These are phyloP conservation scores for Salvia hispanica DNA, from an alignment of 257 asterid species.

Conservation along the genomic window DNA sequence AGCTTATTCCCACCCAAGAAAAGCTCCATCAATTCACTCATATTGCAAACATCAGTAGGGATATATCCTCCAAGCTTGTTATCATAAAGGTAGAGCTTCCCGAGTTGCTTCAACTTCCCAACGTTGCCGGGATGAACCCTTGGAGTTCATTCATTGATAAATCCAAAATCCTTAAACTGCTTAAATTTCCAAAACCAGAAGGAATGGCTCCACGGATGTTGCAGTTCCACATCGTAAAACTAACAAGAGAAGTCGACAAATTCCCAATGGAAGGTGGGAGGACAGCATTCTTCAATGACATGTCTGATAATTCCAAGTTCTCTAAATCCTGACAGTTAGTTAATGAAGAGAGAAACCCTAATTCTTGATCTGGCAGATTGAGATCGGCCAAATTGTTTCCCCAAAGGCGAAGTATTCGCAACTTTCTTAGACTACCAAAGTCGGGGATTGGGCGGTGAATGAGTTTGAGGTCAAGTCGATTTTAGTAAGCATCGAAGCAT, in stretches of 20 bases:
- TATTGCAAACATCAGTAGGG: slow-evolving; percentile 32
- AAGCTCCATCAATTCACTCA: slow-evolving; percentile 24
- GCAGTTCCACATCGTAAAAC: background rate
- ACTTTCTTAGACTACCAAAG: background rate
- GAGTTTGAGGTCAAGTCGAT: background rate
- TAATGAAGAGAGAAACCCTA: slow-evolving; percentile 30
- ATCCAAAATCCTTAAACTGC: slow-evolving; percentile 1
- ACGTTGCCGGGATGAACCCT: slow-evolving; percentile 31
- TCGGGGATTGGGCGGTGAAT: background rate
- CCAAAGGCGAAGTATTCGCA: background rate
- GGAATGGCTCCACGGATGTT: slow-evolving; percentile 32
- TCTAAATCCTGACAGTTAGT: slow-evolving; percentile 33
- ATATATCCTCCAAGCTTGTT: slow-evolving; percentile 35
- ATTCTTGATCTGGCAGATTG: background rate
- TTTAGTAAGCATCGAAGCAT: background rate
- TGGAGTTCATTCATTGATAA: slow-evolving; percentile 20
- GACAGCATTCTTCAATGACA: slow-evolving; percentile 14
- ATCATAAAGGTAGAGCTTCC: background rate
- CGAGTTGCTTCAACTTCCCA: slow-evolving; percentile 30
- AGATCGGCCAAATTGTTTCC: background rate
- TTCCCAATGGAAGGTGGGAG: slow-evolving; percentile 38
- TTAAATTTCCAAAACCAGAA: slow-evolving; percentile 33
- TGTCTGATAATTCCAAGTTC: background rate
- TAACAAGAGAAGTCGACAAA: slow-evolving; percentile 18
- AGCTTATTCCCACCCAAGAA: slow-evolving; percentile 23